A percentile compares a stretch with the other conserved stretches of the same genome.
Evolutionary conservation across 176 grass and related monocot species (phyloP).

Genomic region (Guadua angustifolia): DNA sequence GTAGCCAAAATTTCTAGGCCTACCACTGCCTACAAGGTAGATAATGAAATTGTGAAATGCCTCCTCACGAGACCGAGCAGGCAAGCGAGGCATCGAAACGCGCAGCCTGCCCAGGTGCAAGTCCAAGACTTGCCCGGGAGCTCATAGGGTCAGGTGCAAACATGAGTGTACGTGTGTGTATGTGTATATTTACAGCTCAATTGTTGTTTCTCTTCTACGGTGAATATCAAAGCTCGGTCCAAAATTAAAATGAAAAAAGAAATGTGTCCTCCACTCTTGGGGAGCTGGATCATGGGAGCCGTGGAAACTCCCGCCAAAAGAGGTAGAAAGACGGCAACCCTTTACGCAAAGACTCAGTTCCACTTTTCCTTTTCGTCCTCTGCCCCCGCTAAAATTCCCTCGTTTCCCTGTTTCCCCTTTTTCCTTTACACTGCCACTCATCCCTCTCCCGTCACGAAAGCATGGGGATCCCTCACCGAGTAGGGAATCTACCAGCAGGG

Average conservation of each 20-base stretch:
- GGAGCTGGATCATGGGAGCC: background rate
- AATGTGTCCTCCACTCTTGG: fast-evolving
- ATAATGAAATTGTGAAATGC: background rate
- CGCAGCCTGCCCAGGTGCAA: too few species aligned
- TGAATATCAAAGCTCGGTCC: too few species aligned
- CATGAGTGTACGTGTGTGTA: too few species aligned
- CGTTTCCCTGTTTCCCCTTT: background rate
- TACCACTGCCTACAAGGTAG: background rate
- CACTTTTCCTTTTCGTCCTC: background rate
- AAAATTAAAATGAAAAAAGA: too few species aligned
- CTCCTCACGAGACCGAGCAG: too few species aligned
- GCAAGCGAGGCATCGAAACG: too few species aligned
- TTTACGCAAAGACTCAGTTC: background rate
- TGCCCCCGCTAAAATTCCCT: background rate
- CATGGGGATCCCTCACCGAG: conserved; percentile 4
- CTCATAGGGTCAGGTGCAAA: too few species aligned
- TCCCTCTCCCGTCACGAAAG: conserved; percentile 10
- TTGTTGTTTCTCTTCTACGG: too few species aligned
- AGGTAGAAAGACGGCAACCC: background rate
- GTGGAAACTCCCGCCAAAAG: conserved; percentile 30
- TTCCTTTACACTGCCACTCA: background rate
- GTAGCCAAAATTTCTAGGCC: too few species aligned
- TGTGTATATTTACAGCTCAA: too few species aligned
- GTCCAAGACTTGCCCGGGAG: too few species aligned
- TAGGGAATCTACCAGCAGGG: conserved; percentile 36